phyloP scores from a whole-genome alignment of 163 green algal genomes.

The Scenedesmus sp. region DNA sequence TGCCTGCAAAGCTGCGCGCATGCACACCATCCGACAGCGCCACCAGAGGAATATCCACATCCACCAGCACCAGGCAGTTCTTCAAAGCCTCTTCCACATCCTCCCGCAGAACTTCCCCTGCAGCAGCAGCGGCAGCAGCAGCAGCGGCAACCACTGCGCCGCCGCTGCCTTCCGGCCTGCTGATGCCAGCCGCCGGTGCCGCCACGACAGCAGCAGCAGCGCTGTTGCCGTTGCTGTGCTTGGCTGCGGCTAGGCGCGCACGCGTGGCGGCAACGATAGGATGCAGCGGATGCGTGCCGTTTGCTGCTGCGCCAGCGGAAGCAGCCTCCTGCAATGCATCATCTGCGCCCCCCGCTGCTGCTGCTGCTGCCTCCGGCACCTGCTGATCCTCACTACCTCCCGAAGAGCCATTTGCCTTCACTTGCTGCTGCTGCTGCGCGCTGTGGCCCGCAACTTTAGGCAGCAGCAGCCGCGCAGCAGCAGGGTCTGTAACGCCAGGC shows the following conservation, averaged over 20 bases:
- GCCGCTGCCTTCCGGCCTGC: neutral
- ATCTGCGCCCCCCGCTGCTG: neutral
- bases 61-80: conserved; percentile 61
- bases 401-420: neutral
- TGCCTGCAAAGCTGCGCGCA: conserved; percentile 73
- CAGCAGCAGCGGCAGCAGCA: neutral
- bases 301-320: neutral
- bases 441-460: neutral
- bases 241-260: neutral
- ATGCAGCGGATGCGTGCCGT: neutral
- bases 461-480: conserved; percentile 6
- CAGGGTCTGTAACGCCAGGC: conserved; percentile 18
- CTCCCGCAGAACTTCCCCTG: neutral
- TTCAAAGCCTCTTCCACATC: conserved; percentile 62
- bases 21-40: conserved; percentile 91
- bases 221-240: neutral
- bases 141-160: neutral
- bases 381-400: neutral
- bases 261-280: conserved; percentile 27
- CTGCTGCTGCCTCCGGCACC: neutral
- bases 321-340: neutral
- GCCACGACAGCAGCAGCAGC: neutral
- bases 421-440: conserved; percentile 11
- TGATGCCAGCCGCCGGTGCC: neutral
- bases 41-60: conserved; percentile 89